phyloP scores from a whole-genome alignment of 176 grass and related monocot genomes.

The Carex kokanica region DNA sequence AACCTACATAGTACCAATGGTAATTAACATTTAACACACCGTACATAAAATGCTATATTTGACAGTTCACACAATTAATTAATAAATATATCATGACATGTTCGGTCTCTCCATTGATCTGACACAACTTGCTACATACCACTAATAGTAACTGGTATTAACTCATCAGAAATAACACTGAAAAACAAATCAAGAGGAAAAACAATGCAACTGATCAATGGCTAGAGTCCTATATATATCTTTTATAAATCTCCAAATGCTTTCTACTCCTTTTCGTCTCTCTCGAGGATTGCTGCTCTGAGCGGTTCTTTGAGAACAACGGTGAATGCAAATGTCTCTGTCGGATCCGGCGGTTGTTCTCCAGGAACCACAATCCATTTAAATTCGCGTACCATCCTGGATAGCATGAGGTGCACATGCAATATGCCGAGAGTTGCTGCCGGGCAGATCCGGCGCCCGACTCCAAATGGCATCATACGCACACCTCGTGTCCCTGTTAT shows the following conservation, averaged over 20 bases:
- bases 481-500: constrained; percentile 77
- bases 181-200: background rate
- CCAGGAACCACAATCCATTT: constrained; percentile 64
- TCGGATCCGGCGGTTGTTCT: constrained; percentile 57
- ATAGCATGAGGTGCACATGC: constrained; percentile 78
- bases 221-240: constrained; percentile 1
- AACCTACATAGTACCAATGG: too few relatives aligned
- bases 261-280: constrained; percentile 21
- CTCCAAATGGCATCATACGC: constrained; percentile 97
- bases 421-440: constrained; percentile 78
- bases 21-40: background rate
- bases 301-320: constrained; percentile 94
- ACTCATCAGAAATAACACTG: background rate
- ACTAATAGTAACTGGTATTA: background rate
- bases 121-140: background rate
- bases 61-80: background rate
- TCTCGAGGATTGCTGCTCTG: constrained; percentile 63
- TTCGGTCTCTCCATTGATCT: background rate
- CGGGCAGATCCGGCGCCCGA: constrained; percentile 83
- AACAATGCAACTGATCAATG: background rate
- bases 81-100: constrained; percentile 15
- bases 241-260: background rate
- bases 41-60: background rate
- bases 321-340: constrained; percentile 96
- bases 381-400: constrained; percentile 83